Conservation (phyloP, 2,329 filamentous ascomycete species). For the Penicillium glabrum region DNA sequence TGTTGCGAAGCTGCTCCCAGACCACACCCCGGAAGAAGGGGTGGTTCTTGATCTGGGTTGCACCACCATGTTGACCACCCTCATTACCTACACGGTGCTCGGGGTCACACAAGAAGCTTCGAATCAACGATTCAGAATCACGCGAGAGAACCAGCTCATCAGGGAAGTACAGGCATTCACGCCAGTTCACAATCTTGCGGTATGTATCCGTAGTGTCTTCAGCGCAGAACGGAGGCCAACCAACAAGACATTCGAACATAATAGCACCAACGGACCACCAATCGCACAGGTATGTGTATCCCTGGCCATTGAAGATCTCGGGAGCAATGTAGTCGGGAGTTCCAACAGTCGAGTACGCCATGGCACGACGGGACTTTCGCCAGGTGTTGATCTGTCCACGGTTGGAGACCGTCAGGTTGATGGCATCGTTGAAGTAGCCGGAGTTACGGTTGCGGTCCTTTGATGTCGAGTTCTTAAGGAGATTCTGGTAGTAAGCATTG, state of each 20-base stretch:
- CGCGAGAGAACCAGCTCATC: conserved; percentile 86
- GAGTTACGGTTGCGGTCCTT: conserved; percentile 82
- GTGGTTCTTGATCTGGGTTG: conserved; percentile 89
- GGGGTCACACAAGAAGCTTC: conserved; percentile 90
- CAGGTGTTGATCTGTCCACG: conserved; percentile 98
- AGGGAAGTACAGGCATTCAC: conserved; percentile 91
- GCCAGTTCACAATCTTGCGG: conserved; percentile 99
- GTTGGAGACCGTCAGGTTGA: conserved; percentile 97
- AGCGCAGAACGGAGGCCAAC: conserved; percentile 98
- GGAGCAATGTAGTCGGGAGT: conserved; percentile 98
- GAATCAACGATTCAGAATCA: conserved; percentile 88
- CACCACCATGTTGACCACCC: conserved; percentile 61
- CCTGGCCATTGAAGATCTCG: conserved; percentile 95
- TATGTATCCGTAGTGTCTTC: conserved; percentile 98
- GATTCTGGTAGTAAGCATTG: conserved; percentile 96
- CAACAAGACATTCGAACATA: conserved; percentile 98
- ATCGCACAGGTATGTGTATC: conserved; percentile 95
- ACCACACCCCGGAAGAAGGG: conserved; percentile 96
- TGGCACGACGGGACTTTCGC: conserved; percentile 90
- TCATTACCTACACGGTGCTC: conserved; percentile 84
- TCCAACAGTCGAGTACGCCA: conserved; percentile 97
- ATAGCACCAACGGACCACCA: conserved; percentile 99
- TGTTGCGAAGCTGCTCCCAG: conserved; percentile 87
- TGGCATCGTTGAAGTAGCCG: conserved; percentile 87
- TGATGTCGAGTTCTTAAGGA: conserved; percentile 75